Evolutionary conservation across 306 rosid species (phyloP), one percentile per base, ranked within the genome.

Genomic region (Corylus avellana): DNA sequence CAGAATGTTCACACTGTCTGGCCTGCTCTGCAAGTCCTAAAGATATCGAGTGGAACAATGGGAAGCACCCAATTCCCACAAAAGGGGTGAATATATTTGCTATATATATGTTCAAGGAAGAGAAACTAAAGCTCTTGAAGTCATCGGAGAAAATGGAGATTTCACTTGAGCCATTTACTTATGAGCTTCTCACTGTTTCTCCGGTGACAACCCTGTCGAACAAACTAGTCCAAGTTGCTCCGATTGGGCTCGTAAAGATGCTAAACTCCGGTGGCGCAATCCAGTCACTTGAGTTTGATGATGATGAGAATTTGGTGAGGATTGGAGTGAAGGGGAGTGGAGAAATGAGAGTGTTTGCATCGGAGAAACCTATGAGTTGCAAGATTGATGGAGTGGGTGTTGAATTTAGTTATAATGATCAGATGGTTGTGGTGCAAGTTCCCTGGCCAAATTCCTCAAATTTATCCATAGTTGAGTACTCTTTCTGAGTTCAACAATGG

Each of bases 191-290:
- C 12, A 89, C 82, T 3, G 82, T 91, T 71, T 84, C 94, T 75
- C 90, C 90, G 0, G 88, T 87, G 78, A 50, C 32, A 17, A 59
- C 83, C 7, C 44, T 84, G 53, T 49, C 85, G 8, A 75, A 75
- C 35, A 76, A 75, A 42, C 69, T 51, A 59, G 49, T 87, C 78
- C 88, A 87, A 63, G 87, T 93, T 68, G 89, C 94, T 71, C 86
- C 90, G 7, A 87, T 91, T 75, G 98, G 97, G 49, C 75, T 89
- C 69, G 87, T 85, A 72, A 93, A 89, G 84, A 91, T 93, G 97
- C 82, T 89, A 0, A 93, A 93, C 82, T 75, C 90, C 4, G 94
- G 97, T 1, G 98, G 91, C 10, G 88, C 93, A 42, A 75, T 93
- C 77, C 67, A 77, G 70, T 85, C 84, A 0, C 0, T 90, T 12